Percentiles rank a stretch among this genome's conserved stretches.
These are phyloP conservation scores for Tolypocladium pustulatum DNA, from an alignment of 2,329 filamentous ascomycete species.

Conservation along the genomic window DNA sequence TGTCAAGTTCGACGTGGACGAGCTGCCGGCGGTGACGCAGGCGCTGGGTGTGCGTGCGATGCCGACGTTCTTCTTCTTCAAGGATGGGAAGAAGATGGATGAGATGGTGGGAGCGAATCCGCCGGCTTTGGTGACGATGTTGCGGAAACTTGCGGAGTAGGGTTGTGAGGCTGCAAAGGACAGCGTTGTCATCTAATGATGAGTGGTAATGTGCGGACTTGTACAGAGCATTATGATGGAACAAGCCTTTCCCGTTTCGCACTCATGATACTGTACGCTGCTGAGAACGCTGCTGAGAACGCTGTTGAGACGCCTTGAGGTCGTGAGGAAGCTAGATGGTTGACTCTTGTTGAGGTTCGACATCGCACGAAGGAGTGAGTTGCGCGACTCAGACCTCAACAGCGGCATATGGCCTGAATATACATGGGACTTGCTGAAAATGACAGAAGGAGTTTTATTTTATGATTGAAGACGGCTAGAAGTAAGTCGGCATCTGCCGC, in stretches of 20 bases:
- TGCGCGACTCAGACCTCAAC: too few relatives aligned
- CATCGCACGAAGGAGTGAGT: background rate
- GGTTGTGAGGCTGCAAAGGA: background rate
- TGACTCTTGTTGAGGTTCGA: background rate
- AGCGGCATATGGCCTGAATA: too few relatives aligned
- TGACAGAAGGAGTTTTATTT: too few relatives aligned
- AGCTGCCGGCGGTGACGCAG: conserved; percentile 61
- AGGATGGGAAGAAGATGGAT: conserved; percentile 58
- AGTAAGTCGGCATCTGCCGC: too few relatives aligned
- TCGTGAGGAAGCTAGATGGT: background rate
- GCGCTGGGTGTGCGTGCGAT: conserved; percentile 77
- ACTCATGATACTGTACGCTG: background rate
- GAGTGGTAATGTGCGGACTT: background rate
- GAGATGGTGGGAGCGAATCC: conserved; percentile 76
- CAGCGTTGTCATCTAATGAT: background rate
- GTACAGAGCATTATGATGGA: too few relatives aligned
- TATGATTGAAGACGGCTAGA: too few relatives aligned
- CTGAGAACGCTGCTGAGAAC: too few relatives aligned
- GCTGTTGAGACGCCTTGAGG: background rate
- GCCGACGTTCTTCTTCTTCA: conserved; percentile 84
- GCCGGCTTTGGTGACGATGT: conserved; percentile 35
- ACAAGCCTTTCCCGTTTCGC: too few relatives aligned
- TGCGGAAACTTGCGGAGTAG: conserved; percentile 6
- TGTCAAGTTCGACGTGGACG: conserved; percentile 84
- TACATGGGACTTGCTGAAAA: too few relatives aligned